These are phyloP conservation scores for Fusarium sororula DNA, from an alignment of 2,329 filamentous ascomycete genomes.

Conservation along the genomic window DNA sequence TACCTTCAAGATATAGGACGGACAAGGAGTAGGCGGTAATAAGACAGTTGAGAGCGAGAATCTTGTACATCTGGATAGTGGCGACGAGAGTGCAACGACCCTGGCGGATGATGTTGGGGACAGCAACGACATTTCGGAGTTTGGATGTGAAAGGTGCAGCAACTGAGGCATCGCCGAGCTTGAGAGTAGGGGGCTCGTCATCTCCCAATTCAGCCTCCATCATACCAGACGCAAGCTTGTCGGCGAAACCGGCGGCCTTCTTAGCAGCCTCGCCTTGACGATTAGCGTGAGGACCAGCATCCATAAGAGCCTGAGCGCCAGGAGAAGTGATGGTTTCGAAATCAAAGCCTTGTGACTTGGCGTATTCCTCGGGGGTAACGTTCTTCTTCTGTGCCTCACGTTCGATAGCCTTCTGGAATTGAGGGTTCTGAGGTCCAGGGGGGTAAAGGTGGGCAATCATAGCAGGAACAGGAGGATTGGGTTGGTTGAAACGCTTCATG, in stretches of 20 bases:
- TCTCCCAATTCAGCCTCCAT: constrained; percentile 90
- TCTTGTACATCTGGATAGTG: constrained; percentile 99
- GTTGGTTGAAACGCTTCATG: constrained; percentile 96
- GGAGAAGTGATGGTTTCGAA: constrained; percentile 74
- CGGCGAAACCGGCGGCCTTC: constrained; percentile 81
- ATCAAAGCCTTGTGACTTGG: constrained; percentile 60
- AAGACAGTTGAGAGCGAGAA: constrained; percentile 94
- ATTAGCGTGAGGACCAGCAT: constrained; percentile 40
- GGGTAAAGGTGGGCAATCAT: constrained; percentile 95
- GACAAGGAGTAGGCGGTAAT: constrained; percentile 98
- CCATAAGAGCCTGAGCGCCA: constrained; percentile 68
- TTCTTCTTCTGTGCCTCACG: constrained; percentile 85
- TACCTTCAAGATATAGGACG: constrained; percentile 95
- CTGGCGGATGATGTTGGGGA: constrained; percentile 98
- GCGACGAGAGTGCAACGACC: constrained; percentile 97
- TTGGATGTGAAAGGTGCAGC: constrained; percentile 98
- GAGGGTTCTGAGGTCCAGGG: constrained; percentile 88
- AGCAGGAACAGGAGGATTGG: constrained; percentile 87
- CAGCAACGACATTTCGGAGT: constrained; percentile 93
- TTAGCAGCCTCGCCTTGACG: constrained; percentile 70
- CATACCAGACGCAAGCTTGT: constrained; percentile 86
- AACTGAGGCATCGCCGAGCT: constrained; percentile 95
- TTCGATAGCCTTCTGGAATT: constrained; percentile 91
- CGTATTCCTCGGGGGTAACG: constrained; percentile 67
- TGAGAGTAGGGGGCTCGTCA: constrained; percentile 92